Evolutionary conservation across 805 yeast species (phyloP).

Genomic region (Starmerella sp.): DNA sequence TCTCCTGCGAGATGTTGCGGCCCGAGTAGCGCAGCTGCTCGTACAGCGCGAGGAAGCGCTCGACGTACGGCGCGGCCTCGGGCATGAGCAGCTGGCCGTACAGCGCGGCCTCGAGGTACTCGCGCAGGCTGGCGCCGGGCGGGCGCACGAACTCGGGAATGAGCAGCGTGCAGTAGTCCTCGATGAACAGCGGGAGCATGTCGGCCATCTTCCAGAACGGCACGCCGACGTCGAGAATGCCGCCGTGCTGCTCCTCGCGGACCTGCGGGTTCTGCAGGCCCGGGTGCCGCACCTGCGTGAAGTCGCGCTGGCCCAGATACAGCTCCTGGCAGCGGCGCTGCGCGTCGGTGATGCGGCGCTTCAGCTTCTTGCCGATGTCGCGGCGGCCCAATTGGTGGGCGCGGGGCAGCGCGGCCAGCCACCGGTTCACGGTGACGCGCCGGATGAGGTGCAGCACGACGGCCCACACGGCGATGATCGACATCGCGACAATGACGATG

Average conservation of each 20-base stretch:
- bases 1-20: conserved; percentile 43
- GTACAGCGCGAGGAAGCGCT: conserved; percentile 41
- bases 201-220: conserved; percentile 25
- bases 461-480: conserved; percentile 42
- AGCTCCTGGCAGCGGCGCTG: conserved; percentile 22
- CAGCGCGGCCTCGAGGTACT: conserved; percentile 40
- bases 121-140: conserved; percentile 43
- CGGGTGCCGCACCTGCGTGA: conserved; percentile 15
- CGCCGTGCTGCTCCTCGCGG: neutral
- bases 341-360: conserved; percentile 33
- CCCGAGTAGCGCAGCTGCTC: conserved; percentile 63
- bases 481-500: conserved; percentile 64
- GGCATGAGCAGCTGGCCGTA: conserved; percentile 17
- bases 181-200: conserved; percentile 23
- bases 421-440: conserved; percentile 43
- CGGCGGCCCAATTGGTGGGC: conserved; percentile 57
- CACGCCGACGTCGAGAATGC: conserved; percentile 12
- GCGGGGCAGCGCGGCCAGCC: conserved; percentile 67
- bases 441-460: conserved; percentile 47
- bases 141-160: conserved; percentile 27
- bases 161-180: conserved; percentile 19
- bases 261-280: conserved; percentile 21
- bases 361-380: conserved; percentile 44
- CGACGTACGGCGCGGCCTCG: conserved; percentile 13
- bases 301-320: conserved; percentile 14